A percentile compares a stretch with the other conserved stretches of the same genome.
Evolutionary conservation across 2,329 filamentous ascomycete genomes (phyloP).

Genomic region (Talaromyces sp.): DNA sequence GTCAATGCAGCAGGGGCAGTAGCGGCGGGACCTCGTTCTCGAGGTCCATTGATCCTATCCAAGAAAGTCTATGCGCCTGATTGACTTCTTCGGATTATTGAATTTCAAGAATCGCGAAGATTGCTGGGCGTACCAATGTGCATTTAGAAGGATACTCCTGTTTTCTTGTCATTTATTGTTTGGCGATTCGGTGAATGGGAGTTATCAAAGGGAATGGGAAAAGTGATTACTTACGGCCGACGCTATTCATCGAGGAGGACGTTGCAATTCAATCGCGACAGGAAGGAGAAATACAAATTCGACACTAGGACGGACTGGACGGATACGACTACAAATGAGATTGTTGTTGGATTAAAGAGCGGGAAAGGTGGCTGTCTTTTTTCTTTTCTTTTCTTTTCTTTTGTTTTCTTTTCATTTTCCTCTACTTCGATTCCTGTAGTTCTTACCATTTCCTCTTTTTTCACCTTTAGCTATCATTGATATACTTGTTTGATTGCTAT

Average conservation of each 20-base stretch:
- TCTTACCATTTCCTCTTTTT: background rate
- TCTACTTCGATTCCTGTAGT: background rate
- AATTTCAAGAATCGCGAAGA: background rate
- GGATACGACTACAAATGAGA: background rate
- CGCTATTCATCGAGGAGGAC: background rate
- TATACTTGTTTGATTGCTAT: background rate
- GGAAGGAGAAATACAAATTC: background rate
- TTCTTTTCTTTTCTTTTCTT: too few species aligned
- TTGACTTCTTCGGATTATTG: background rate
- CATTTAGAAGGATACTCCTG: background rate
- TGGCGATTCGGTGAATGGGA: conserved; percentile 4
- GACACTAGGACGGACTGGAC: background rate
- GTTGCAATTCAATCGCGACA: background rate
- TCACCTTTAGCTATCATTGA: background rate
- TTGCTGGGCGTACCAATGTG: background rate
- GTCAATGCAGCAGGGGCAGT: conserved; percentile 26
- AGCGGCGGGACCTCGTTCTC: conserved; percentile 26
- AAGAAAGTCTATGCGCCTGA: conserved; percentile 36
- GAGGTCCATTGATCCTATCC: conserved; percentile 32
- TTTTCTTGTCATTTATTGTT: background rate
- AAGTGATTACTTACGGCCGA: background rate
- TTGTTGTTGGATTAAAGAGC: background rate
- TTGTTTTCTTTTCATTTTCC: background rate
- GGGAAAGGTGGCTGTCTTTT: background rate
- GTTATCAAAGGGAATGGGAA: background rate